Percentiles rank a stretch among this genome's conserved stretches.
phyloP scores from a whole-genome alignment of 495 filamentous ascomycete species.

The Neurospora sp. region DNA sequence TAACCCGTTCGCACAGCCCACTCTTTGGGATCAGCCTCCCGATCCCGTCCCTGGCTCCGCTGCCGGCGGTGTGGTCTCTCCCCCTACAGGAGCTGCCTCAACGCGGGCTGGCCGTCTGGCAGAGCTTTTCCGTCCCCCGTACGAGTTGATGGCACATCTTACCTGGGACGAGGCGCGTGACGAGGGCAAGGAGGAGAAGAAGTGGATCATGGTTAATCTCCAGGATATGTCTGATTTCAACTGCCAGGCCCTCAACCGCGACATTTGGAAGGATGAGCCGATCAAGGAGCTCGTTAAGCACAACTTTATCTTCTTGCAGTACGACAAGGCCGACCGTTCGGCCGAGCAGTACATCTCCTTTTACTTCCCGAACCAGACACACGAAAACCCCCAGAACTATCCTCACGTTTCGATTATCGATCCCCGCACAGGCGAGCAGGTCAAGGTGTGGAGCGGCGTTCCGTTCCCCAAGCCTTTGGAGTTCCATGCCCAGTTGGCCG shows the following conservation, averaged over 20 bases:
- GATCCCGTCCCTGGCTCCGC: not conserved
- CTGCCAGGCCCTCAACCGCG: constrained; percentile 85
- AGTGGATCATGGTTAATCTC: constrained; percentile 92
- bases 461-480: constrained; percentile 68
- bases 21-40: constrained; percentile 60
- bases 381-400: constrained; percentile 63
- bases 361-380: constrained; percentile 68
- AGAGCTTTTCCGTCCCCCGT: constrained; percentile 85
- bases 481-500: constrained; percentile 82
- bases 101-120: constrained; percentile 48
- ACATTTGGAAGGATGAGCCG: constrained; percentile 81
- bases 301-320: constrained; percentile 93
- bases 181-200: constrained; percentile 71
- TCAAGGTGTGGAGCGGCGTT: constrained; percentile 86
- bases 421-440: constrained; percentile 90
- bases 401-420: constrained; percentile 95
- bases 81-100: constrained; percentile 1
- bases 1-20: constrained; percentile 73
- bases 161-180: constrained; percentile 74
- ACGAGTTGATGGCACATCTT: constrained; percentile 66
- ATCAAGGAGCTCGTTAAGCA: constrained; percentile 73
- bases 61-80: constrained; percentile 9
- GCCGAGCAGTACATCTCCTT: constrained; percentile 75
- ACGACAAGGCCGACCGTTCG: constrained; percentile 64
- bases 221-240: constrained; percentile 87